Conservation (phyloP, 805 yeast genomes). For the Myxozyma melibiosi region DNA sequence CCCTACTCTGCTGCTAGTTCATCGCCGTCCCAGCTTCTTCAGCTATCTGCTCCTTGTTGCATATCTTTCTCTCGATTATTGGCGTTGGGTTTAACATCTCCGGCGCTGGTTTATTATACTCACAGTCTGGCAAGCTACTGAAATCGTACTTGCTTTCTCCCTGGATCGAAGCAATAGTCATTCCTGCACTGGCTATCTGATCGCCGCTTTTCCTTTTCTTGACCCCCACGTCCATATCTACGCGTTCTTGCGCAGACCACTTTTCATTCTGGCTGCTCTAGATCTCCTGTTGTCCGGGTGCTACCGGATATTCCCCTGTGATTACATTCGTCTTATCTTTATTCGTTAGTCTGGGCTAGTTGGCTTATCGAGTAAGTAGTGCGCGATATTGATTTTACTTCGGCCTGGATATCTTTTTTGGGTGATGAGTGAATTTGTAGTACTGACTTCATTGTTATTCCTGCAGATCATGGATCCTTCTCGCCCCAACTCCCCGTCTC, state of each 20-base stretch:
- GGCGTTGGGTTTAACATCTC: too few species aligned
- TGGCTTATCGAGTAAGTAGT: background rate
- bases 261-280: slow-evolving; percentile 22
- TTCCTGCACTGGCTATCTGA: background rate
- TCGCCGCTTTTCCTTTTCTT: background rate
- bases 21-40: too few species aligned
- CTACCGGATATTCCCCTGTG: slow-evolving; percentile 26
- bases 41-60: too few species aligned
- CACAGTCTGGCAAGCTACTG: too few species aligned
- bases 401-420: too few species aligned
- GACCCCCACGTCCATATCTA: background rate
- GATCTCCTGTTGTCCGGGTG: slow-evolving; percentile 16
- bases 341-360: slow-evolving; percentile 12
- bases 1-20: background rate
- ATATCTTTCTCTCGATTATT: too few species aligned
- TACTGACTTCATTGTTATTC: background rate
- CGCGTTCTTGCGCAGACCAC: background rate
- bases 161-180: too few species aligned
- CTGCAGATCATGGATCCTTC: slow-evolving; percentile 25
- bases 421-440: too few species aligned
- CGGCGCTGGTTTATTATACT: too few species aligned
- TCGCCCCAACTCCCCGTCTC: slow-evolving; percentile 26
- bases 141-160: too few species aligned
- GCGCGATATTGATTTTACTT: too few species aligned
- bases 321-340: slow-evolving; percentile 4